Base-by-base conservation (phyloP, 2,329 filamentous ascomycete species). In the Ascocoryne sarcoides region DNA sequence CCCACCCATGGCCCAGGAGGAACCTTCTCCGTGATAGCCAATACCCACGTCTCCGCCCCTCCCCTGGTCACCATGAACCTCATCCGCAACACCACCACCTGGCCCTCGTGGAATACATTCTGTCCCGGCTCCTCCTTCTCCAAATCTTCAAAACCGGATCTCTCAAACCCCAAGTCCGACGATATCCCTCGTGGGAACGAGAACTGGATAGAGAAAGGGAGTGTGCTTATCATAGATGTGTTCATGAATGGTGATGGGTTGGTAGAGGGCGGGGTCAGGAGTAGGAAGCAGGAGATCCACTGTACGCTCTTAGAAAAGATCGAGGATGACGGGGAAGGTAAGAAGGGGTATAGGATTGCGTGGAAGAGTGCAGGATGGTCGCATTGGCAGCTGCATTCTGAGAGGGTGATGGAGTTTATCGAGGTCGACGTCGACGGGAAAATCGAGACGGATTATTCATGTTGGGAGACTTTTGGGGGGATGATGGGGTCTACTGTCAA, bases 101-200 rank as follows among this genome's bases (percentile, higher is more conserved):
- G 54, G 53, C 5, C 26, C 2, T 4, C 37, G 23, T 57, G 54
- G 54, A 67, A 70, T 28, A 76, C 71, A 4, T 79, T 80, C 55
- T 79, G 78, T 56, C 76, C 76, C 30, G 71, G 76, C 63, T 74
- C 73, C 14, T 62, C 63, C 12, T 67, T 80, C 29, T 65, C 68
- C 1, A 76, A 76, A 45, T 63, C 65, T 36, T 71, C 78, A 16
- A 57, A 36, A 16, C 21, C 23, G n/a, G 3, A 18, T 4, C 31
- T 10, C n/a, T 15, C 26, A n/a, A 15, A 18, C n/a, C 20, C 20
- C 2, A 26, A 16, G 18, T 16, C 18, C 9, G 43, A 36, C 20
- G 9, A 28, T 16, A 33, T 42, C 5, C 20, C 30, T 4, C 64
- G 31, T 4, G 46, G 41, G 1, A 42, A 38, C n/a, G 33, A 42